These are phyloP conservation scores for Elymus sibiricus DNA, from an alignment of 176 grass and related monocot genomes.

Conservation along the genomic window DNA sequence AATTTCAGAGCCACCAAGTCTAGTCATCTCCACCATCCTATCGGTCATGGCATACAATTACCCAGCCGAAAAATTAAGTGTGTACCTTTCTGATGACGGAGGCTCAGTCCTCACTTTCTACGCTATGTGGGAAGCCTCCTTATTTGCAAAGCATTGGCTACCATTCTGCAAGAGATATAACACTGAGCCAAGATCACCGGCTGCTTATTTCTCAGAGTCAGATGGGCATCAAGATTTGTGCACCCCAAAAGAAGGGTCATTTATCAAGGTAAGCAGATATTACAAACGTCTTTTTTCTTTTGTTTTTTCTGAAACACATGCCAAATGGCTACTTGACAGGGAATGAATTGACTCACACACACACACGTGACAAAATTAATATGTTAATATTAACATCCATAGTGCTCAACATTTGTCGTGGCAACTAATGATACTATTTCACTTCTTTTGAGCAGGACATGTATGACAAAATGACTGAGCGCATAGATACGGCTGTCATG, in stretches of 20 bases:
- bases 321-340: not conserved
- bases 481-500: conserved; percentile 36
- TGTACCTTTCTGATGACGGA: conserved; percentile 76
- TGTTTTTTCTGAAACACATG: not conserved
- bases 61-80: conserved; percentile 47
- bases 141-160: conserved; percentile 59
- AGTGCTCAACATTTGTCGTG: not conserved
- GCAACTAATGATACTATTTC: not conserved
- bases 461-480: conserved; percentile 50
- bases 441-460: conserved; percentile 29
- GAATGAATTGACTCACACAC: not conserved
- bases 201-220: conserved; percentile 37
- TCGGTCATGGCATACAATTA: conserved; percentile 75
- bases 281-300: not conserved
- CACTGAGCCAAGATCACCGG: conserved; percentile 59
- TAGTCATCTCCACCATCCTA: conserved; percentile 61
- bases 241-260: conserved; percentile 30
- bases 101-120: conserved; percentile 76
- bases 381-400: not conserved
- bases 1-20: conserved; percentile 49
- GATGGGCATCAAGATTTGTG: not conserved
- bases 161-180: conserved; percentile 65
- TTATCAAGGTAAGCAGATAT: conserved; percentile 35
- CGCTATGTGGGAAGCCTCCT: conserved; percentile 53
- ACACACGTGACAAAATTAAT: not conserved